Evolutionary conservation across 2,329 filamentous ascomycete species (phyloP).

Genomic region (Fusarium agapanthi): DNA sequence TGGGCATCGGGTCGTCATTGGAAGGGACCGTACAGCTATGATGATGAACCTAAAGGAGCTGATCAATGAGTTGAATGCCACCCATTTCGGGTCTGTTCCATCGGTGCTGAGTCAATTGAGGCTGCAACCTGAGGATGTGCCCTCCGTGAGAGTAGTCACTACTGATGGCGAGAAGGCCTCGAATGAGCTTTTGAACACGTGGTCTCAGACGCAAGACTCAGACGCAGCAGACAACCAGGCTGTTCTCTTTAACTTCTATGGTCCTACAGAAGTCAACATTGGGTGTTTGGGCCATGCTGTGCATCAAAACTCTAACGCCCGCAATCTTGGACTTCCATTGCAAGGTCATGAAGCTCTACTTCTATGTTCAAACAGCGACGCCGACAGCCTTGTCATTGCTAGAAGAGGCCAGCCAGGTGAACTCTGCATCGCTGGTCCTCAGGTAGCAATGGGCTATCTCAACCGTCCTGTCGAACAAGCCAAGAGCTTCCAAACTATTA

Average conservation of each 20-base stretch:
- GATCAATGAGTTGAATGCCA: constrained; percentile 6
- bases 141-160: constrained; percentile 12
- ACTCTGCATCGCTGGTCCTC: constrained; percentile 16
- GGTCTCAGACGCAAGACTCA: not conserved
- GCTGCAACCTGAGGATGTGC: not conserved
- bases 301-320: constrained; percentile 6
- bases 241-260: constrained; percentile 23
- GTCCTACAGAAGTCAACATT: constrained; percentile 17
- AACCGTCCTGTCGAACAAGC: constrained; percentile 8
- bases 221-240: fast-evolving
- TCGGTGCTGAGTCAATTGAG: constrained; percentile 12
- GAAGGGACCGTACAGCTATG: constrained; percentile 9
- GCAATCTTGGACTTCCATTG: constrained; percentile 13
- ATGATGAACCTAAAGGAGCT: constrained; percentile 1
- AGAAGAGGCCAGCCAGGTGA: constrained; percentile 9
- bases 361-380: not conserved
- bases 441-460: constrained; percentile 18
- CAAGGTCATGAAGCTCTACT: constrained; percentile 8
- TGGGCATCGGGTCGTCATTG: not conserved
- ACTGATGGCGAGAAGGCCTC: constrained; percentile 25
- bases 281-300: constrained; percentile 18
- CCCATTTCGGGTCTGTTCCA: constrained; percentile 20
- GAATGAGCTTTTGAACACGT: constrained; percentile 8
- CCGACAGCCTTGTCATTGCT: not conserved
- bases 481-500: constrained; percentile 2